Evolutionary conservation across 352 stramenopile species (phyloP).

Genomic region (Globisporangium cystogenes): DNA sequence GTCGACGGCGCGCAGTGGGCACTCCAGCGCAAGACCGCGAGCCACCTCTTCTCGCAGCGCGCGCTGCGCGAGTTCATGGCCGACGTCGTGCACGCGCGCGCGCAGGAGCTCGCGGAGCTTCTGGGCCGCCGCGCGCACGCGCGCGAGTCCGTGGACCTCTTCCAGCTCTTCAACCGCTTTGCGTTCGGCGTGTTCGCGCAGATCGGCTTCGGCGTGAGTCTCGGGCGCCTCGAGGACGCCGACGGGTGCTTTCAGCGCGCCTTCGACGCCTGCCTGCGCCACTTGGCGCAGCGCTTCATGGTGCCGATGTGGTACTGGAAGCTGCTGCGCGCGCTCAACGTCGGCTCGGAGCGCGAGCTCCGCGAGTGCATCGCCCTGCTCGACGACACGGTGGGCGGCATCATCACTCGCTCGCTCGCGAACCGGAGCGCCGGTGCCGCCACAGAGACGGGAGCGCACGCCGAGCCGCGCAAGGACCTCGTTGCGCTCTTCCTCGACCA

Average conservation of each 20-base stretch:
- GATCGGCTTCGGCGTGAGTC: constrained; percentile 30
- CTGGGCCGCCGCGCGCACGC: constrained; percentile 11
- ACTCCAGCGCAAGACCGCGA: constrained; percentile 22
- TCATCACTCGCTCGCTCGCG: constrained; percentile 32
- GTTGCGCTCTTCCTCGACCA: constrained; percentile 25
- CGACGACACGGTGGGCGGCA: constrained; percentile 22
- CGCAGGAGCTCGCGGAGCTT: constrained; percentile 14
- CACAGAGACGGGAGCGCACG: neutral
- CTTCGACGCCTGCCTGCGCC: constrained; percentile 30
- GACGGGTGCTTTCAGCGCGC: constrained; percentile 22
- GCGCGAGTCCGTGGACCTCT: constrained; percentile 21
- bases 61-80: constrained; percentile 18
- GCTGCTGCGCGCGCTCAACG: constrained; percentile 24
- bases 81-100: constrained; percentile 19
- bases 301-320: constrained; percentile 35
- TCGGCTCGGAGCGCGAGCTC: constrained; percentile 25
- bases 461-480: neutral
- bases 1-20: constrained; percentile 23
- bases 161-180: constrained; percentile 33
- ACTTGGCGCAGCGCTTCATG: constrained; percentile 28
- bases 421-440: neutral
- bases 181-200: constrained; percentile 45
- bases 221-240: constrained; percentile 12
- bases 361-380: constrained; percentile 26
- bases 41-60: constrained; percentile 22